These are phyloP conservation scores for Epichloe gansuensis DNA, from an alignment of 2,329 filamentous ascomycete genomes.

Conservation along the genomic window DNA sequence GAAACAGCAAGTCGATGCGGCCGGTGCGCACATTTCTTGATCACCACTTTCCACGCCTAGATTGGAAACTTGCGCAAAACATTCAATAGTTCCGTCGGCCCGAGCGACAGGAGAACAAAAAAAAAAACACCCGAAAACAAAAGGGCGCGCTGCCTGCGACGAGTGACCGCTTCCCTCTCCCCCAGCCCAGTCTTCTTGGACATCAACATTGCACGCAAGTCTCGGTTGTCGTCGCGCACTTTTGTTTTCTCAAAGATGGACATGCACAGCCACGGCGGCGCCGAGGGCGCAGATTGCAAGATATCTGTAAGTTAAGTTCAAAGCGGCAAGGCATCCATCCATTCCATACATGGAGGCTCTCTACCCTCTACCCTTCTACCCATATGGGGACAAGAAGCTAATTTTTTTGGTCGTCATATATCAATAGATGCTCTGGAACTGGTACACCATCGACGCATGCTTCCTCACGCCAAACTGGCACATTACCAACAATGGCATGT, in stretches of 20 bases:
- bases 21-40: neutral
- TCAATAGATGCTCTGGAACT: slow-evolving; percentile 64
- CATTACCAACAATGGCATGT: slow-evolving; percentile 56
- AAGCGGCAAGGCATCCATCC: neutral
- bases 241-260: slow-evolving; percentile 10
- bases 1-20: neutral
- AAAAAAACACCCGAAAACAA: no score
- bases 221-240: neutral
- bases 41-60: neutral
- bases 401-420: no score
- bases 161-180: no score
- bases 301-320: slow-evolving; percentile 15
- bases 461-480: slow-evolving; percentile 62
- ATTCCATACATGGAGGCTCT: no score
- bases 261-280: slow-evolving; percentile 10
- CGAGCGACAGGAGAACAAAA: neutral
- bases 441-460: slow-evolving; percentile 58
- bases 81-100: neutral
- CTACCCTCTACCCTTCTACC: no score
- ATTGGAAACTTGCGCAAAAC: neutral
- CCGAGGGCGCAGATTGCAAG: slow-evolving; percentile 17
- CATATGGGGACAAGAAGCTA: neutral
- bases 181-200: neutral
- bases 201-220: neutral
- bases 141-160: no score